Conservation (phyloP, 139 green algal species). For the Haematococcus lacustris region DNA sequence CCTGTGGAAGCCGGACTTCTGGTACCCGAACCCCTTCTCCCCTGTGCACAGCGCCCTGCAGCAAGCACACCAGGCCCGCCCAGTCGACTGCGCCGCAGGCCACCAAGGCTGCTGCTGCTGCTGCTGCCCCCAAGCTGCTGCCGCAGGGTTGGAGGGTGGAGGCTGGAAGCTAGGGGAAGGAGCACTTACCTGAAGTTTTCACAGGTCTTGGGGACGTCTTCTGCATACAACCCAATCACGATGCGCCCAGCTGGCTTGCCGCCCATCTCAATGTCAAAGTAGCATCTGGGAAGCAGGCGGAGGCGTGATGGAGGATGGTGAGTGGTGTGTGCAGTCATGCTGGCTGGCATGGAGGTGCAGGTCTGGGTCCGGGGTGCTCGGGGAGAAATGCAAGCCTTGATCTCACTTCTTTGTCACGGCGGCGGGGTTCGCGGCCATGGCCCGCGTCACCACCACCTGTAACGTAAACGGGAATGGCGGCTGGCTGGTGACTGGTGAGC, state of each 20-base stretch:
- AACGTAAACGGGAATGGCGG: too few species aligned
- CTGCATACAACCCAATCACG: slow-evolving; percentile 66
- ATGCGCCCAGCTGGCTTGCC: slow-evolving; percentile 47
- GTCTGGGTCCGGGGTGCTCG: background rate
- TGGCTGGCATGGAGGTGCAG: background rate
- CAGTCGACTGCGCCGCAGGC: too few species aligned
- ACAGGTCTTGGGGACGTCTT: slow-evolving; percentile 23
- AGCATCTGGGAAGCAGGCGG: slow-evolving; percentile 40
- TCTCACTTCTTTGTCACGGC: slow-evolving; percentile 7
- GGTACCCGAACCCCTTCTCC: slow-evolving; percentile 48
- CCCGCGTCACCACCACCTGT: background rate
- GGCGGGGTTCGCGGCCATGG: slow-evolving; percentile 4
- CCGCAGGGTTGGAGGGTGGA: too few species aligned
- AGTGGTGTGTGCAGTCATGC: background rate
- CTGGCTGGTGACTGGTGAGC: too few species aligned
- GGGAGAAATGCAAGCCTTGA: background rate
- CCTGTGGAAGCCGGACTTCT: slow-evolving; percentile 25
- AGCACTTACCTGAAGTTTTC: slow-evolving; percentile 27
- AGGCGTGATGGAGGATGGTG: background rate
- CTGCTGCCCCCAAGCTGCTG: too few species aligned
- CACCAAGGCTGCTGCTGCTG: too few species aligned
- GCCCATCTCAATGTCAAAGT: slow-evolving; percentile 65
- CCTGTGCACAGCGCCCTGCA: slow-evolving; percentile 27
- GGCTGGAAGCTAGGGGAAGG: too few species aligned
- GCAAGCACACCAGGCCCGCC: too few species aligned